Conservation (phyloP, 768 basidiomycete genomes). For the Auriscalpium microsporum region DNA sequence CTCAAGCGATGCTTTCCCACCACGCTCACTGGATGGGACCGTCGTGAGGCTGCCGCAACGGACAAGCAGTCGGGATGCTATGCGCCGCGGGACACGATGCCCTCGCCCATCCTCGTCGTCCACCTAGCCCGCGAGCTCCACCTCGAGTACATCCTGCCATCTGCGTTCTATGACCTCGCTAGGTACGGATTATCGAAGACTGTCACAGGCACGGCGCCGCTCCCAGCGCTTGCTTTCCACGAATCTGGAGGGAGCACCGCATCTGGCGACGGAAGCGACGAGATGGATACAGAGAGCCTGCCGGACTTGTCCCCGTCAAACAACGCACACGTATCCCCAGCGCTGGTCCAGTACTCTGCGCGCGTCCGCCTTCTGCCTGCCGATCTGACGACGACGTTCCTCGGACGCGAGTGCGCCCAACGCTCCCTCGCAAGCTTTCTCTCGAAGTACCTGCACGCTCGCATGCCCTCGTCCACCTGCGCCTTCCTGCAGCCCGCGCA, state of each 20-base stretch:
- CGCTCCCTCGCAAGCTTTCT: conserved; percentile 56
- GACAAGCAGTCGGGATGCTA: conserved; percentile 42
- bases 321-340: conserved; percentile 2
- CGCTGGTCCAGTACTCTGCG: conserved; percentile 7
- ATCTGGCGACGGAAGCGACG: conserved; percentile 6
- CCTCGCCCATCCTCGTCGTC: conserved; percentile 66
- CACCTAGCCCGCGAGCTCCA: conserved; percentile 60
- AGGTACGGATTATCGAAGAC: conserved; percentile 69
- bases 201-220: conserved; percentile 38
- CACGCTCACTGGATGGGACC: conserved; percentile 62
- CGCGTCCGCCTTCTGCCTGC: conserved; percentile 27
- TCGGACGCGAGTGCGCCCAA: conserved; percentile 60
- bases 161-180: conserved; percentile 68
- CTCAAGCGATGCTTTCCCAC: conserved; percentile 60
- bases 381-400: conserved; percentile 36
- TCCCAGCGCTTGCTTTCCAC: conserved; percentile 15
- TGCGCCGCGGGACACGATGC: conserved; percentile 44
- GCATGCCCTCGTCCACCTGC: conserved; percentile 42
- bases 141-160: conserved; percentile 48
- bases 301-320: conserved; percentile 14
- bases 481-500: conserved; percentile 1
- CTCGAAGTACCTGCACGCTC: conserved; percentile 41
- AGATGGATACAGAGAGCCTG: not conserved
- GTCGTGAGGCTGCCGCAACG: conserved; percentile 48
- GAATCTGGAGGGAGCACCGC: not conserved